A percentile compares a stretch with the other conserved stretches of the same genome.
phyloP scores from a whole-genome alignment of 164 flowering plant genomes.

The Piper longum region DNA sequence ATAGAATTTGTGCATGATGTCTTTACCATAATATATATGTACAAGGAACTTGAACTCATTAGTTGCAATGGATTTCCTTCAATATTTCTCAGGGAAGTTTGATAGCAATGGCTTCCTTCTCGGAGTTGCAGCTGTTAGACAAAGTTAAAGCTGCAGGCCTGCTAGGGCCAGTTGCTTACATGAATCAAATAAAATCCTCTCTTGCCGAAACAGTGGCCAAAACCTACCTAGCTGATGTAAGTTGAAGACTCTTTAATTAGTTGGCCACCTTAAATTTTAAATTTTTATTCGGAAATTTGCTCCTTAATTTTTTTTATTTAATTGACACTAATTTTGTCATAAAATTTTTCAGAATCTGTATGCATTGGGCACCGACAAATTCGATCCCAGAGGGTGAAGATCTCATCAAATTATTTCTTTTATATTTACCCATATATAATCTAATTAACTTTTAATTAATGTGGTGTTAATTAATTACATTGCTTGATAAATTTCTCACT shows the following conservation, averaged over 20 bases:
- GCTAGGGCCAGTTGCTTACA: conserved; percentile 63
- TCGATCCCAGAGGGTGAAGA: conserved; percentile 45
- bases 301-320: neutral
- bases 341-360: conserved; percentile 21
- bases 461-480: no score
- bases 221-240: conserved; percentile 40
- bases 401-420: neutral
- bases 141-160: conserved; percentile 54
- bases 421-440: no score
- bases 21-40: no score
- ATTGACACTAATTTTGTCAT: neutral
- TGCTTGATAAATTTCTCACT: neutral
- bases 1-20: no score
- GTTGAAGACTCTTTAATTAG: neutral
- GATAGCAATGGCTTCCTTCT: conserved; percentile 53
- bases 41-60: neutral
- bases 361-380: conserved; percentile 37
- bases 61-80: neutral
- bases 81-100: conserved; percentile 44
- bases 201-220: conserved; percentile 41
- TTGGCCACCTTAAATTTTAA: neutral
- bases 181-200: conserved; percentile 40
- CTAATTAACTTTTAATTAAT: no score
- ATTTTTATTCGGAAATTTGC: neutral
- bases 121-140: conserved; percentile 27